Evolutionary conservation across 1,139 yeast species (phyloP).

Genomic region (Geotrichum australiense): DNA sequence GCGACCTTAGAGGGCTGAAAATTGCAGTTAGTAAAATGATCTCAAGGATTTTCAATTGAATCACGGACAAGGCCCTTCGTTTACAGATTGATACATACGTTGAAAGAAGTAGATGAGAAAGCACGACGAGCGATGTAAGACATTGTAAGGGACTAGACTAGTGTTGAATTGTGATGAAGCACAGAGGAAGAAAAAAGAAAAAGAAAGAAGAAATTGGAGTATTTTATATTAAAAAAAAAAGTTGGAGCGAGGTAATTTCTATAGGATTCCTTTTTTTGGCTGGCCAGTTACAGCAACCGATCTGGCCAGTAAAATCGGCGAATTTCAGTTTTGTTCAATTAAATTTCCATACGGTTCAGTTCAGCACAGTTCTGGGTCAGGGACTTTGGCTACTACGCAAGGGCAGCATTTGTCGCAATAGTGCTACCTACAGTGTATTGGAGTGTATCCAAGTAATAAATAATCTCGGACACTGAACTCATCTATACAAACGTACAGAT

Average conservation of each 20-base stretch:
- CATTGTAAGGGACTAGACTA: slow-evolving; percentile 11
- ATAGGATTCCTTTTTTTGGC: too few species aligned
- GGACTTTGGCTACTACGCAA: too few species aligned
- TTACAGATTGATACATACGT: slow-evolving; percentile 15
- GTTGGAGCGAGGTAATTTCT: slow-evolving; percentile 9
- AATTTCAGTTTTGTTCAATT: background rate
- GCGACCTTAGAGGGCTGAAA: slow-evolving; percentile 29
- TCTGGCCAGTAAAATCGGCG: slow-evolving; percentile 7
- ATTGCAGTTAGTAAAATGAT: background rate
- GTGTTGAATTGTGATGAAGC: slow-evolving; percentile 6
- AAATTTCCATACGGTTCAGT: background rate
- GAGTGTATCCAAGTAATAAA: too few species aligned
- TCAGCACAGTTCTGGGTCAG: background rate
- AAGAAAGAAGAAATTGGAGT: slow-evolving; percentile 5
- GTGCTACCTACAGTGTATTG: too few species aligned
- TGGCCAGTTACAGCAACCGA: slow-evolving; percentile 2
- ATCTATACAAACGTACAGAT: too few species aligned
- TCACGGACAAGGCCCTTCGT: background rate
- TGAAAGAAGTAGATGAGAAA: slow-evolving; percentile 22
- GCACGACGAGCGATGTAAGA: slow-evolving; percentile 22
- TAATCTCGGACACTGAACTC: too few species aligned
- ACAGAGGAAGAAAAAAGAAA: slow-evolving; percentile 7
- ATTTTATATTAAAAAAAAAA: slow-evolving; percentile 9
- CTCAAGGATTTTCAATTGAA: background rate
- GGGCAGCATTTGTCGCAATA: too few species aligned